Evolutionary conservation across 164 flowering plant genomes (phyloP).

Genomic region (Nymphaea thermarum): DNA sequence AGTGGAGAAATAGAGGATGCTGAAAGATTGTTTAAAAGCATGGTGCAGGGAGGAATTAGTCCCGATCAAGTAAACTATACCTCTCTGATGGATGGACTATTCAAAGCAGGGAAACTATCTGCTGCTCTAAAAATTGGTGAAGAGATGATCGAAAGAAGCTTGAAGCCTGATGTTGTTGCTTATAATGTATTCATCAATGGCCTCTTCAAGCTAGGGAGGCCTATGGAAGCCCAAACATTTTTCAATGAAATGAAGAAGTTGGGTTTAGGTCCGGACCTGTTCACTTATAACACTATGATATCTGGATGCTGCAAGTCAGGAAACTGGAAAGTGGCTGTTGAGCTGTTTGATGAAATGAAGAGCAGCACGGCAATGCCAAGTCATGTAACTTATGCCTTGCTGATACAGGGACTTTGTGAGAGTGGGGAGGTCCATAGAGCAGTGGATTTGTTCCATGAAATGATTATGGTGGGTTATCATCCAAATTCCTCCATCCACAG

Average conservation of each 20-base stretch:
- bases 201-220: slow-evolving; percentile 38
- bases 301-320: slow-evolving; percentile 48
- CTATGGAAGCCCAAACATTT: slow-evolving; percentile 34
- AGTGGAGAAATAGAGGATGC: slow-evolving; percentile 54
- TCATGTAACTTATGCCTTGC: slow-evolving; percentile 39
- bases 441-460: slow-evolving; percentile 41
- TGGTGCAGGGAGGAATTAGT: slow-evolving; percentile 37
- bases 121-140: slow-evolving; percentile 49
- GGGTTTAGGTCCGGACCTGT: slow-evolving; percentile 51
- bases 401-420: slow-evolving; percentile 48
- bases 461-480: slow-evolving; percentile 24
- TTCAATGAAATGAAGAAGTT: slow-evolving; percentile 33
- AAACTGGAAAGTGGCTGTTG: slow-evolving; percentile 39
- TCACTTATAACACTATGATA: slow-evolving; percentile 64
- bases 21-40: slow-evolving; percentile 30
- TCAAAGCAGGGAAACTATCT: slow-evolving; percentile 57
- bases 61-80: slow-evolving; percentile 77
- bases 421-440: slow-evolving; percentile 36
- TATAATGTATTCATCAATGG: slow-evolving; percentile 75
- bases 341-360: slow-evolving; percentile 59
- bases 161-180: slow-evolving; percentile 54
- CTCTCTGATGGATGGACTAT: slow-evolving; percentile 71
- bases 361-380: slow-evolving; percentile 32
- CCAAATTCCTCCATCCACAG: slow-evolving; percentile 26
- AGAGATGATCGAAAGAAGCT: slow-evolving; percentile 46